Evolutionary conservation across 2,329 filamentous ascomycete genomes (phyloP).

Genomic region (Cercospora sojina): DNA sequence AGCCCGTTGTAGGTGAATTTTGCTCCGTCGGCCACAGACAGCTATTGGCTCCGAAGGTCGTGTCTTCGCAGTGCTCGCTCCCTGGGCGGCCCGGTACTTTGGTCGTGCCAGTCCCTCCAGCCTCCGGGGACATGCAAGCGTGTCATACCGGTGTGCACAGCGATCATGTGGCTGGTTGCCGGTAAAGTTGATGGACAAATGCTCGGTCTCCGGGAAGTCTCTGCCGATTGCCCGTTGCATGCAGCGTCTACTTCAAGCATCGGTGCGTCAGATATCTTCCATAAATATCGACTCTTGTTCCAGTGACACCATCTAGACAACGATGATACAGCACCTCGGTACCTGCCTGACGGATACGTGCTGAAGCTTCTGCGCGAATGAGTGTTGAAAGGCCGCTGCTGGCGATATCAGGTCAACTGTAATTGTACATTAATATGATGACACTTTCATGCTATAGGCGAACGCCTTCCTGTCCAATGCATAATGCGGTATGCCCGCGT

Average conservation of each 20-base stretch:
- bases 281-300: neutral
- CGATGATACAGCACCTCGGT: neutral
- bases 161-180: neutral
- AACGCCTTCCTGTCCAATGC: constrained; percentile 1
- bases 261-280: neutral
- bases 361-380: neutral
- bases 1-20: constrained; percentile 1
- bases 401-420: constrained; percentile 2
- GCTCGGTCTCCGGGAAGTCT: neutral
- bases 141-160: neutral
- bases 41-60: neutral
- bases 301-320: neutral
- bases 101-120: neutral
- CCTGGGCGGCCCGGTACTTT: neutral
- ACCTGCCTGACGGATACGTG: neutral
- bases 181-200: neutral
- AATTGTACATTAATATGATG: constrained; percentile 11
- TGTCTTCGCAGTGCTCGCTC: neutral
- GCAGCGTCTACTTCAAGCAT: neutral
- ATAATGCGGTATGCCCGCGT: neutral
- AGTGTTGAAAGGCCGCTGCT: neutral
- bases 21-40: neutral
- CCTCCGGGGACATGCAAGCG: neutral
- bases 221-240: neutral
- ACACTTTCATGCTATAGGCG: neutral